Evolutionary conservation across 768 basidiomycete species (phyloP).

Genomic region (Hemileccinum impolitum): DNA sequence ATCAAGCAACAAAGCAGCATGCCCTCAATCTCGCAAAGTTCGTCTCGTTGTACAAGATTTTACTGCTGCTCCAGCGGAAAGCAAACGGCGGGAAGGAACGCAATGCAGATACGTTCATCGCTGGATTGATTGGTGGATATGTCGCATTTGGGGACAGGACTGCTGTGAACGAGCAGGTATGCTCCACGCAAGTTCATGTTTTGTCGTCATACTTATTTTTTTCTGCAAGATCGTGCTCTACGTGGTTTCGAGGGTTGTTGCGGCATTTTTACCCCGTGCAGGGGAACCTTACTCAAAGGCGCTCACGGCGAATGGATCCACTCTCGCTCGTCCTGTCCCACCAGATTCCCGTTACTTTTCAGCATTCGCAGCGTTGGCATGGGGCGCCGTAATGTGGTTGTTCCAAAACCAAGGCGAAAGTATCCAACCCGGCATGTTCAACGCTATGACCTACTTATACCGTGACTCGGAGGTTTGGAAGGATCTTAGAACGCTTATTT

Average conservation of each 20-base stretch:
- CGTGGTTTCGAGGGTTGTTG: constrained; percentile 87
- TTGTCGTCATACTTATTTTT: constrained; percentile 4
- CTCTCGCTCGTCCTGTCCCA: constrained; percentile 65
- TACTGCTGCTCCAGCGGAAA: constrained; percentile 80
- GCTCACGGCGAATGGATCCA: constrained; percentile 37
- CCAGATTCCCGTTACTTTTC: constrained; percentile 85
- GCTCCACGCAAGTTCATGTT: constrained; percentile 19
- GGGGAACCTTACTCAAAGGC: constrained; percentile 49
- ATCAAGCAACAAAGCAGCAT: constrained; percentile 84
- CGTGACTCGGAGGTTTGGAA: constrained; percentile 89
- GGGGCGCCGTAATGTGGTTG: constrained; percentile 97
- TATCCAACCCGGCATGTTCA: constrained; percentile 97
- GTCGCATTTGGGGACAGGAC: constrained; percentile 82
- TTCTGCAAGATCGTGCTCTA: constrained; percentile 85
- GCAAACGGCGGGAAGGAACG: constrained; percentile 80
- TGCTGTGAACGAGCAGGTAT: constrained; percentile 89
- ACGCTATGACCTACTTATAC: constrained; percentile 94
- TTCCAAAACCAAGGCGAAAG: constrained; percentile 84
- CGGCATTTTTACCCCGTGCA: constrained; percentile 87
- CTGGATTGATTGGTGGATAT: constrained; percentile 91
- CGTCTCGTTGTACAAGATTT: constrained; percentile 87
- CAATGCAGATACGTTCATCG: constrained; percentile 81
- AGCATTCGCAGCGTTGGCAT: constrained; percentile 80
- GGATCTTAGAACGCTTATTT: constrained; percentile 76
- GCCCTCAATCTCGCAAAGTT: constrained; percentile 92